Conservation (phyloP, 805 yeast genomes). For the Suhomyces tanzawaensis region DNA sequence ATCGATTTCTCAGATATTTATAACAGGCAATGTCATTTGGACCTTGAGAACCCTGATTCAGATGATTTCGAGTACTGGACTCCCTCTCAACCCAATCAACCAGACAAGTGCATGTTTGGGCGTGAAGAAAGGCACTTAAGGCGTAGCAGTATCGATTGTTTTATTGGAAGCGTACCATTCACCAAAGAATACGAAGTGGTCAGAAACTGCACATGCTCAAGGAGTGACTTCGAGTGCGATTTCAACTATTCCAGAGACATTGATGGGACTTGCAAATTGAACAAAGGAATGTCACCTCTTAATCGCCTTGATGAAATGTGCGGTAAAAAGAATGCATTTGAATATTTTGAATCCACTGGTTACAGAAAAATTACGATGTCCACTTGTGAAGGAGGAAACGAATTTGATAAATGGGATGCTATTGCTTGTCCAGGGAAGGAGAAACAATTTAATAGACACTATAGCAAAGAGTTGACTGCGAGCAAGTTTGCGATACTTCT, state of each 20-base stretch:
- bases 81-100: slow-evolving; percentile 34
- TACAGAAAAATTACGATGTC: slow-evolving; percentile 83
- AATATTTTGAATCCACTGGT: slow-evolving; percentile 87
- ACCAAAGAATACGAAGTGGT: slow-evolving; percentile 52
- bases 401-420: slow-evolving; percentile 62
- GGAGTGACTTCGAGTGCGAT: slow-evolving; percentile 92
- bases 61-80: slow-evolving; percentile 46
- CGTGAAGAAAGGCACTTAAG: slow-evolving; percentile 42
- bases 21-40: slow-evolving; percentile 40
- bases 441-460: slow-evolving; percentile 53
- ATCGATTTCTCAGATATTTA: slow-evolving; percentile 37
- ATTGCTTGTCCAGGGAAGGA: slow-evolving; percentile 88
- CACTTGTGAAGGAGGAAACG: slow-evolving; percentile 80
- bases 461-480: slow-evolving; percentile 55
- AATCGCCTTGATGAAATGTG: slow-evolving; percentile 62
- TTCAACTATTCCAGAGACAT: slow-evolving; percentile 66
- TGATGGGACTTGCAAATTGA: slow-evolving; percentile 85
- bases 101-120: slow-evolving; percentile 43
- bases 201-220: slow-evolving; percentile 76
- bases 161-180: slow-evolving; percentile 62
- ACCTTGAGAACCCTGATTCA: slow-evolving; percentile 38
- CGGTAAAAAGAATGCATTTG: slow-evolving; percentile 51
- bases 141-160: slow-evolving; percentile 59
- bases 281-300: slow-evolving; percentile 67
- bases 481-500: slow-evolving; percentile 52